Conservation (phyloP, 1,139 yeast species). For the Ogataea hybrid region DNA sequence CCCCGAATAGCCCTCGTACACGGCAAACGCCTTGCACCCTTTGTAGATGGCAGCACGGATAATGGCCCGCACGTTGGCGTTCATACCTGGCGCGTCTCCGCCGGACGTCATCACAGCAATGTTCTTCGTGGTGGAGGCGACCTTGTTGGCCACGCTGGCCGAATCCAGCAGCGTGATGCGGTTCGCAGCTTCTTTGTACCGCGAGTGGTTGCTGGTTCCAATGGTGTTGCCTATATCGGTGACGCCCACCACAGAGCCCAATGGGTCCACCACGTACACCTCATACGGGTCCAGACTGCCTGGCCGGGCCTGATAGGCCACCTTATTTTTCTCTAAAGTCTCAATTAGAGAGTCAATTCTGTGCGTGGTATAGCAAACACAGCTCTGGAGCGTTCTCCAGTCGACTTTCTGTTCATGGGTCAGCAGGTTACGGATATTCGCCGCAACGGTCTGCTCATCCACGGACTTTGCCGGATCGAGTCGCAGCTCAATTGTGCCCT, state of each 20-base stretch:
- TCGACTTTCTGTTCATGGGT: conserved; percentile 38
- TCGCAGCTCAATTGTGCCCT: conserved; percentile 33
- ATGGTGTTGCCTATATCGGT: conserved; percentile 59
- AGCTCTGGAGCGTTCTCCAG: conserved; percentile 49
- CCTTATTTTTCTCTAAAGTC: conserved; percentile 32
- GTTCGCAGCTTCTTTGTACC: conserved; percentile 3
- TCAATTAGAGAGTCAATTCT: conserved; percentile 38
- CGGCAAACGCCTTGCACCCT: conserved; percentile 71
- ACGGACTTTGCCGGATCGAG: conserved; percentile 33
- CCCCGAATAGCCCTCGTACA: conserved; percentile 79
- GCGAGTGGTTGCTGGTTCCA: conserved; percentile 20
- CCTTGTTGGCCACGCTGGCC: conserved; percentile 2
- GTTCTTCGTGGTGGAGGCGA: conserved; percentile 34
- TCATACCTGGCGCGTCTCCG: conserved; percentile 89
- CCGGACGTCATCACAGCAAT: conserved; percentile 87
- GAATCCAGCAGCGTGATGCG: background rate
- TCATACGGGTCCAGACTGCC: conserved; percentile 67
- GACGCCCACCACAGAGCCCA: conserved; percentile 68
- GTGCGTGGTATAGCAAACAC: conserved; percentile 39
- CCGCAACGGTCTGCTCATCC: conserved; percentile 33
- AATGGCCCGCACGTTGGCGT: conserved; percentile 77
- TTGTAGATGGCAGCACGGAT: conserved; percentile 70
- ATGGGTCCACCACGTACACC: conserved; percentile 64
- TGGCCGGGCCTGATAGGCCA: conserved; percentile 42
- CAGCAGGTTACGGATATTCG: conserved; percentile 30